Base-by-base conservation (phyloP, 257 asterid species). In the Solanum sparsipilum region DNA sequence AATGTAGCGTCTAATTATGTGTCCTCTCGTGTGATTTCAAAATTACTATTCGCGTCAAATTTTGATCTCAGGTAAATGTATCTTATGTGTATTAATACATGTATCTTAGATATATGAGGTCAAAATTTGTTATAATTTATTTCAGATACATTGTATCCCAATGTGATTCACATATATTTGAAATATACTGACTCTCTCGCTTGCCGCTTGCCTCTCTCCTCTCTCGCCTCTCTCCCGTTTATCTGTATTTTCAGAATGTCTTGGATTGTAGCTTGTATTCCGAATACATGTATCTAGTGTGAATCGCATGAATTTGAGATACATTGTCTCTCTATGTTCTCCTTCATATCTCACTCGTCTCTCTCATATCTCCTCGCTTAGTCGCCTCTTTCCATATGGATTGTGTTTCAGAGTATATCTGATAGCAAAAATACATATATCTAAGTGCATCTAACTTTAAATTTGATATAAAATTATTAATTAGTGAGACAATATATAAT, bases 271-370 rank as follows among this genome's bases (percentile, higher is more conserved):
- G 1, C 12, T 20, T 20, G 12, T 58, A 58, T 58, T 20, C 0
- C 0, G 0, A 0, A 7, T 58, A 20, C 0, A 58, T 3, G 0
- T 7, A 58, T 7, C 2, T 20, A 20, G 12, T 36, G 0, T 6
- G 0, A 36, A 6, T 36, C 58, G 0, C 7, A 0, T 4, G 3
- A 1, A 48, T 15, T 13, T 13, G 58, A 13, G 5, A 48, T 13
- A 48, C 21, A 5, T 44, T 44, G 52, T 44, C 52, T 11, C 52
- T 4, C 13, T 44, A 3, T 41, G 1, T 1, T 4, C 23, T 52
- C 4, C 67, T 3, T 3, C 2, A 1, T 58, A 3, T 58, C 67
- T 58, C 25, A 7, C n/a, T 18, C 2, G 0, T 1, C 23, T 18
- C n/a, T 0, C 0, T 58, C 25, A 0, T 21, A 1, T 58, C 1